Conservation (phyloP, 2,329 filamentous ascomycete genomes). For the Microsporum audouinii region DNA sequence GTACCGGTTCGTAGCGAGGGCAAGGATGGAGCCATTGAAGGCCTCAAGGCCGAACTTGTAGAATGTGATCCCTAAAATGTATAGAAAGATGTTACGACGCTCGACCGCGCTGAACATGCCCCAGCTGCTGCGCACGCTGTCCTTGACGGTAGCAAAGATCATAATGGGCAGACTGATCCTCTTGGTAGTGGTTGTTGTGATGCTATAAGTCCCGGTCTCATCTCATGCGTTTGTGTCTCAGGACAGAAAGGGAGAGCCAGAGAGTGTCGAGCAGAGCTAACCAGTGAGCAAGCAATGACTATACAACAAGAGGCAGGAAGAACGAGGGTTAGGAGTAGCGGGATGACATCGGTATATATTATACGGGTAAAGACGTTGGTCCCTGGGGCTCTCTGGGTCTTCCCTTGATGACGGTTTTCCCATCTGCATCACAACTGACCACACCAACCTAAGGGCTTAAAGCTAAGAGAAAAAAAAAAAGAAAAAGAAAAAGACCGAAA, state of each 20-base stretch:
- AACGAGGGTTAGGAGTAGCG: not conserved
- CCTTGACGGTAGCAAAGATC: constrained; percentile 1
- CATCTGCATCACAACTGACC: not conserved
- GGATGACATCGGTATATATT: not conserved
- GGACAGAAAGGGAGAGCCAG: not conserved
- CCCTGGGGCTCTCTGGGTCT: not conserved
- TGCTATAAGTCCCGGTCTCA: not conserved
- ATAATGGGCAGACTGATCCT: constrained; percentile 7
- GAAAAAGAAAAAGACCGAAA: not conserved
- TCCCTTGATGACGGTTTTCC: not conserved
- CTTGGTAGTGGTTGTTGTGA: not conserved
- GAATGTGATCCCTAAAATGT: constrained; percentile 41
- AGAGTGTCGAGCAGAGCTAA: not conserved
- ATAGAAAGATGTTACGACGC: constrained; percentile 37
- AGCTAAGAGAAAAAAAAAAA: not conserved
- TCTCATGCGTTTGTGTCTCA: not conserved
- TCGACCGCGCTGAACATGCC: constrained; percentile 30
- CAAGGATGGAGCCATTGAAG: constrained; percentile 42
- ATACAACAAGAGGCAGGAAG: not conserved
- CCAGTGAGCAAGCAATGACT: not conserved
- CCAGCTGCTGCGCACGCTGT: constrained; percentile 16
- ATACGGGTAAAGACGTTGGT: not conserved
- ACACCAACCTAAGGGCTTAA: not conserved
- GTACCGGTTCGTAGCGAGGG: constrained; percentile 41
- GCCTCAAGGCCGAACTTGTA: constrained; percentile 44